phyloP scores from a whole-genome alignment of 257 asterid genomes.

The Ligustrum vulgare region DNA sequence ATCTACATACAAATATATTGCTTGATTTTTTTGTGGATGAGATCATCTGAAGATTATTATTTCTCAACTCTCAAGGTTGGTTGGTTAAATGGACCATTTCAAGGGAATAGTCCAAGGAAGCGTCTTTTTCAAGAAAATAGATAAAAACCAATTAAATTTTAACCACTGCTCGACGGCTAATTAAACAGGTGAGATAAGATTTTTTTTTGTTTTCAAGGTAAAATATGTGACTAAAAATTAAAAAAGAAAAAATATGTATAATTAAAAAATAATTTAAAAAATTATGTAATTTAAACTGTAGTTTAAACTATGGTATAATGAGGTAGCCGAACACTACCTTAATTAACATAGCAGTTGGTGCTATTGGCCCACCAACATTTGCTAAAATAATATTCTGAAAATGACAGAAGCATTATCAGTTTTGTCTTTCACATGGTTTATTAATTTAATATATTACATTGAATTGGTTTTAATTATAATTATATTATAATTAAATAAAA shows the following conservation, averaged over 20 bases:
- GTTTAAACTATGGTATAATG: too few species aligned
- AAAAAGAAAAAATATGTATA: too few species aligned
- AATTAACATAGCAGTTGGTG: not conserved
- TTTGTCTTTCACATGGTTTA: not conserved
- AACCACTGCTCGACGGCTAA: too few species aligned
- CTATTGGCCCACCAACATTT: not conserved
- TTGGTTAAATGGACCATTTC: not conserved
- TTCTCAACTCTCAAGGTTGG: not conserved
- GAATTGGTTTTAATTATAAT: not conserved
- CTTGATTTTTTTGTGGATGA: not conserved
- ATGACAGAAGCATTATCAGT: not conserved
- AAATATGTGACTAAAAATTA: too few species aligned
- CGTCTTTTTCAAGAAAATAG: not conserved
- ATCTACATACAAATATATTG: not conserved
- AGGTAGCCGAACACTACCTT: too few species aligned
- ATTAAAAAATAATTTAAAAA: too few species aligned
- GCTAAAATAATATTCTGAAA: not conserved
- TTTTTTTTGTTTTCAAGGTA: too few species aligned
- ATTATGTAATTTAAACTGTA: too few species aligned
- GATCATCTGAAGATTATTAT: not conserved
- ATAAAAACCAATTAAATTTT: not conserved
- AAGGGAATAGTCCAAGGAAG: slow-evolving; percentile 7
- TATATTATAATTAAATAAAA: too few species aligned
- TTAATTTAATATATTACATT: not conserved
- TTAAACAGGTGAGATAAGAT: too few species aligned